Percentiles rank a stretch among this genome's conserved stretches.
Evolutionary conservation across 2,329 filamentous ascomycete species (phyloP).

Genomic region (Colletotrichum higginsianum): DNA sequence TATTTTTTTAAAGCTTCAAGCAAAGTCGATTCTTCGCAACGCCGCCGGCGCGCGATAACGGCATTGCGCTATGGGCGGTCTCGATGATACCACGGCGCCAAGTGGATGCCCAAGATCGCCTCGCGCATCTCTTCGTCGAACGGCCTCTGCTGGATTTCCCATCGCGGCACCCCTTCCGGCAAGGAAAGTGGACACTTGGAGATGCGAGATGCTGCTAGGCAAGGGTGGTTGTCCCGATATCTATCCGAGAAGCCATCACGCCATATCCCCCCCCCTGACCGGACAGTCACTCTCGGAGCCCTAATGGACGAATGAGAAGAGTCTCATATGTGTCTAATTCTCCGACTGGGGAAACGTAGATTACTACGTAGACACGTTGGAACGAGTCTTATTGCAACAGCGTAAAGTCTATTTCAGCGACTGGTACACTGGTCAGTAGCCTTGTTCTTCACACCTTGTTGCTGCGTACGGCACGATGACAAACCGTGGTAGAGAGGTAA

Average conservation of each 20-base stretch:
- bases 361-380: no score
- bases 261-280: conserved; percentile 22
- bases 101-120: conserved; percentile 14
- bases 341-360: background rate
- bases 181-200: conserved; percentile 25
- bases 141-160: conserved; percentile 3
- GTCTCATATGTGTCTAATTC: background rate
- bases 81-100: conserved; percentile 32
- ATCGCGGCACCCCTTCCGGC: background rate
- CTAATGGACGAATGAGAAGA: background rate
- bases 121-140: no score
- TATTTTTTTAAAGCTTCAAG: background rate
- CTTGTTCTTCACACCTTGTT: no score
- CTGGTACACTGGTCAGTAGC: no score
- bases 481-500: no score
- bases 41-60: conserved; percentile 14
- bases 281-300: background rate
- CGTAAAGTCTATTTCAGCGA: no score
- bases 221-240: conserved; percentile 17
- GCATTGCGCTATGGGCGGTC: conserved; percentile 36
- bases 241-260: conserved; percentile 27
- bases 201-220: background rate
- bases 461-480: no score
- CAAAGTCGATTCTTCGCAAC: background rate
- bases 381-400: background rate